Evolutionary conservation across 305 asterid species (phyloP).

Genomic region (Fraxinus dipetala): DNA sequence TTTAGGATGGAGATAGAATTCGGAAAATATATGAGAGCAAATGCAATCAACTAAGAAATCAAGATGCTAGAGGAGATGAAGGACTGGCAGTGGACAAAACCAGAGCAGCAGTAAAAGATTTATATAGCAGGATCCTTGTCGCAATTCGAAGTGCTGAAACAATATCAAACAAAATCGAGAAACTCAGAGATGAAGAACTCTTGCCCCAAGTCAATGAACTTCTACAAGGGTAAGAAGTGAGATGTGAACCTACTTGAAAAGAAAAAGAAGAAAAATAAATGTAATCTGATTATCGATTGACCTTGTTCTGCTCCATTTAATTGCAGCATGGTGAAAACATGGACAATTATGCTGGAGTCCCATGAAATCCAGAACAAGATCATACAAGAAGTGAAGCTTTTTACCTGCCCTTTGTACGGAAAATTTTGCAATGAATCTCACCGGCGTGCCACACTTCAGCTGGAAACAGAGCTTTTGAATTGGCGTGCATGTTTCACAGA

Average conservation of each 20-base stretch:
- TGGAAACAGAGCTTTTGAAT: conserved; percentile 74
- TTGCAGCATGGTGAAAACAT: conserved; percentile 69
- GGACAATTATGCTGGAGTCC: conserved; percentile 73
- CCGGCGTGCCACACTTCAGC: conserved; percentile 75
- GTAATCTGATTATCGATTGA: not conserved
- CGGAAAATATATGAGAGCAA: conserved; percentile 66
- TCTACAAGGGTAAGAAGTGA: conserved; percentile 66
- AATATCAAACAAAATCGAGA: conserved; percentile 72
- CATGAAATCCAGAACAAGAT: conserved; percentile 89
- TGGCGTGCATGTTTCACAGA: conserved; percentile 69
- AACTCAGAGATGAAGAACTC: conserved; percentile 76
- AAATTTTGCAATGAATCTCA: conserved; percentile 81
- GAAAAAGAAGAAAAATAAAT: not conserved
- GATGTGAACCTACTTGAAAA: not conserved
- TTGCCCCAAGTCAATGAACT: conserved; percentile 82
- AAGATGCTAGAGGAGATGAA: conserved; percentile 67
- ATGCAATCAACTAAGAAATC: conserved; percentile 68
- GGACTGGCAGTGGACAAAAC: conserved; percentile 65
- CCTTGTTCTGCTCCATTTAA: conserved; percentile 9
- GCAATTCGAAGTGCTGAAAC: conserved; percentile 87
- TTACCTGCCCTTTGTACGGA: conserved; percentile 66
- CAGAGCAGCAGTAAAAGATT: conserved; percentile 76
- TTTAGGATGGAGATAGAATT: conserved; percentile 73
- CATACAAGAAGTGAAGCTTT: conserved; percentile 66
- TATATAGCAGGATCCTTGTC: conserved; percentile 81